phyloP scores from a whole-genome alignment of 2,329 filamentous ascomycete species.

The Colletotrichum somersetense region DNA sequence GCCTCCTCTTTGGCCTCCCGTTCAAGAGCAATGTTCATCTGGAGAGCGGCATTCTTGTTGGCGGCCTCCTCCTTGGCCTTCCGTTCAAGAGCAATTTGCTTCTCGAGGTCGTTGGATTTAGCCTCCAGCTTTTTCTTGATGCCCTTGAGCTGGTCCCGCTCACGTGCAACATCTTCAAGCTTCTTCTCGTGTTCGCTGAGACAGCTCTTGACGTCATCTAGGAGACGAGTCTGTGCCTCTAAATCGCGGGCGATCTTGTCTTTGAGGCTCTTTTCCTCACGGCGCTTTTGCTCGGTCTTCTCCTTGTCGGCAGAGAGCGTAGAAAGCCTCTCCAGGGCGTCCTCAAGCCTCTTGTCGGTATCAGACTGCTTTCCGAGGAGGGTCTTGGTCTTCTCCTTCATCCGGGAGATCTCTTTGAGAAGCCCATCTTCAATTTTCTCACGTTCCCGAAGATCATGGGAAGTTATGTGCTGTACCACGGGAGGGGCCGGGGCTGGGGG shows the following conservation, averaged over 20 bases:
- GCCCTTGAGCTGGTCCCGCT: constrained; percentile 36
- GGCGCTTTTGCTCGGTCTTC: constrained; percentile 23
- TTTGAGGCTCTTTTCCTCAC: constrained; percentile 28
- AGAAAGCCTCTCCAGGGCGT: constrained; percentile 34
- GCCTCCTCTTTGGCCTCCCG: constrained; percentile 27
- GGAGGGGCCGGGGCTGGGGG: constrained; percentile 33
- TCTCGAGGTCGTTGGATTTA: constrained; percentile 33
- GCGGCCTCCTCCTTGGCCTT: constrained; percentile 18
- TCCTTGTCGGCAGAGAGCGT: constrained; percentile 37
- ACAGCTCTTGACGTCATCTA: constrained; percentile 34
- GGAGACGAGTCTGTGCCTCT: constrained; percentile 32
- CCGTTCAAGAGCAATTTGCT: constrained; percentile 25
- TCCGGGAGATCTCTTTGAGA: constrained; percentile 36
- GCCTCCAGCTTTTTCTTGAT: constrained; percentile 32
- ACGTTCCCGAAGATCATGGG: constrained; percentile 32
- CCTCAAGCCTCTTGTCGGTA: constrained; percentile 37
- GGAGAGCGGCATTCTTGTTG: not conserved
- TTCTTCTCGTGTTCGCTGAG: constrained; percentile 32
- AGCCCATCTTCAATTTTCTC: constrained; percentile 33
- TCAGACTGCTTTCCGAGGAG: constrained; percentile 36
- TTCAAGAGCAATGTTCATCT: constrained; percentile 25
- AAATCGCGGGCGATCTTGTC: constrained; percentile 33
- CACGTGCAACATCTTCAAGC: constrained; percentile 23
- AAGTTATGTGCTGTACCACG: constrained; percentile 25
- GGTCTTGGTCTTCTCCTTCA: constrained; percentile 36